Base-by-base conservation (phyloP, 257 asterid species). In the Misopates orontium region DNA sequence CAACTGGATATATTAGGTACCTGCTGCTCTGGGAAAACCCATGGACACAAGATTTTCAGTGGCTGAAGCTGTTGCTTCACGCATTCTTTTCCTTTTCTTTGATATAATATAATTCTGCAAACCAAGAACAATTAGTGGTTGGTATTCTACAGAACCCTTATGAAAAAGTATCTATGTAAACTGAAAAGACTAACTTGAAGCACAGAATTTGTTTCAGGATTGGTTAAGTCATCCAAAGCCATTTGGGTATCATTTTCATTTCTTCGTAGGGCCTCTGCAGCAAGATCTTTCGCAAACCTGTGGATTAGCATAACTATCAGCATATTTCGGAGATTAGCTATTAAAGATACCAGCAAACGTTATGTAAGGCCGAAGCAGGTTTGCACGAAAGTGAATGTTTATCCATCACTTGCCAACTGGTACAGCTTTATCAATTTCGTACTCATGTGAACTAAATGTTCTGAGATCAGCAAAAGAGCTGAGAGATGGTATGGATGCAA, bases 181-280 rank as follows among this genome's bases (percentile, higher is more conserved):
- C 75, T 72, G 74, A 87, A 69, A 44, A 10, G 63, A 69, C 76
- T 72, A 73, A 90, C 98, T 76, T 90, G 99, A 56, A 93, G 75
- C 60, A 62, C 73, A 63, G 84, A 64, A 74, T 83, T 84, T 28
- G 79, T 80, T 73, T 83, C 94, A 14, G 90, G 97, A 78, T 87
- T 79, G 40, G 97, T 93, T 32, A 93, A 83, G 82, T 90, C 95
- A 75, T 93, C 97, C 70, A 93, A 73, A 72, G 99, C 89, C 74
- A 61, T 82, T 55, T 90, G 84, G 59, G 79, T 78, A 72, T 93
- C 97, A 72, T 93, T 93, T 80, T 93, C 97, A 76, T 93, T 93
- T 77, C 84, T 88, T 55, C 99, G 79, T 60, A 93, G 95, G 51
- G 97, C 95, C 83, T 93, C 99, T 41, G 99, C 97, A 67, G 87